phyloP scores from a whole-genome alignment of 768 basidiomycete genomes.

The Russula ochroleuca region DNA sequence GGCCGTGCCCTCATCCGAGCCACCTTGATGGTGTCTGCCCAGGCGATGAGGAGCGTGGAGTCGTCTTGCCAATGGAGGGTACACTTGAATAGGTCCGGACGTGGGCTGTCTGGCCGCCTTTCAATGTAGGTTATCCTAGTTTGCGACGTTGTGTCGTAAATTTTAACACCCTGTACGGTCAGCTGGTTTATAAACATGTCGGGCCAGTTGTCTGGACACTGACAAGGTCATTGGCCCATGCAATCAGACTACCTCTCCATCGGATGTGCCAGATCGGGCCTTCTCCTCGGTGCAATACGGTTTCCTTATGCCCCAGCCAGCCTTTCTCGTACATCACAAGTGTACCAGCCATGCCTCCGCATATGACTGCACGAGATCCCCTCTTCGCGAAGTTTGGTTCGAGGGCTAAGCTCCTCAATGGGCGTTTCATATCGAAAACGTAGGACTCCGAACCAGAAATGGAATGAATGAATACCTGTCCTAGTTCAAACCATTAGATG shows the following conservation, averaged over 20 bases:
- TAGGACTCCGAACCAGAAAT: conserved; percentile 75
- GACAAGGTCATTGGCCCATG: conserved; percentile 94
- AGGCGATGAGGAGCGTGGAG: conserved; percentile 81
- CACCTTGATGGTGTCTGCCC: conserved; percentile 93
- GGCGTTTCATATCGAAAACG: conserved; percentile 85
- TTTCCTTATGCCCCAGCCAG: conserved; percentile 94
- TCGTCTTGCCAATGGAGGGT: conserved; percentile 91
- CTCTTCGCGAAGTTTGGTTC: conserved; percentile 87
- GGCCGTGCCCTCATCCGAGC: conserved; percentile 69
- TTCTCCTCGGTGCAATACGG: conserved; percentile 73
- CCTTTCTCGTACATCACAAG: conserved; percentile 90
- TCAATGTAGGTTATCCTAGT: conserved; percentile 83
- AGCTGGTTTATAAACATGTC: conserved; percentile 4
- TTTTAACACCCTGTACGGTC: conserved; percentile 73
- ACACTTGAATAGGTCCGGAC: conserved; percentile 94
- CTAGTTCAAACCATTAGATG: conserved; percentile 41
- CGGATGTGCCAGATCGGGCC: conserved; percentile 91
- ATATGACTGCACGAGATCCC: conserved; percentile 74
- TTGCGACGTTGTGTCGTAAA: conserved; percentile 79
- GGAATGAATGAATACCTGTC: conserved; percentile 87
- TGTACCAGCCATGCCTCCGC: conserved; percentile 87
- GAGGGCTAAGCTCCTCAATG: conserved; percentile 83
- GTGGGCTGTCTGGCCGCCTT: conserved; percentile 73
- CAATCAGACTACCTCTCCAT: conserved; percentile 84
- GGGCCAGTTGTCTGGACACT: conserved; percentile 30